A percentile compares a stretch with the other conserved stretches of the same genome.
phyloP scores from a whole-genome alignment of 2,329 filamentous ascomycete species.

The Trichoderma sp. region DNA sequence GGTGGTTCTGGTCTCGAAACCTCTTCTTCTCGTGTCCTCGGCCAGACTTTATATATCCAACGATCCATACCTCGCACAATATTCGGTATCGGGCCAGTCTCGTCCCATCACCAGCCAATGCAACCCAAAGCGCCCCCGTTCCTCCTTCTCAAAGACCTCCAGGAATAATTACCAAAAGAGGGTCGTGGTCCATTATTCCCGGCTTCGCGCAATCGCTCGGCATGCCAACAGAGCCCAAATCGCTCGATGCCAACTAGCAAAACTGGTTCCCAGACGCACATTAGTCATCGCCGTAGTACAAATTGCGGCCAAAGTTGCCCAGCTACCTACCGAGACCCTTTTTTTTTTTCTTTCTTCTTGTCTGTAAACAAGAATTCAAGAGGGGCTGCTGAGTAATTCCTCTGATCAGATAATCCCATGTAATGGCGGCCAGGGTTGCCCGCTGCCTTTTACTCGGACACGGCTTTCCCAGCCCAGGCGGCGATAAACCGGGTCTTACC shows the following conservation, averaged over 20 bases:
- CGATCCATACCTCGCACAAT: background rate
- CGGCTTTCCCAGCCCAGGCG: background rate
- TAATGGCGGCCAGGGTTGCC: conserved; percentile 1
- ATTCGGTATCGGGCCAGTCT: background rate
- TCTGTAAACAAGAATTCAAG: background rate
- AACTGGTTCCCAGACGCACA: background rate
- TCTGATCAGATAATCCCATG: background rate
- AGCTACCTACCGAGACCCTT: background rate
- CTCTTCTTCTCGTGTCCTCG: background rate
- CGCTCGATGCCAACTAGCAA: background rate
- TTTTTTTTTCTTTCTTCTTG: background rate
- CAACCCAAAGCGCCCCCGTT: background rate
- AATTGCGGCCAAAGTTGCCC: background rate
- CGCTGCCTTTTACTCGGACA: background rate
- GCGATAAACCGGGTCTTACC: background rate
- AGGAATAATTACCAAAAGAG: background rate
- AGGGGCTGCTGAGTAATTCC: conserved; percentile 1
- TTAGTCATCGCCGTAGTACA: background rate
- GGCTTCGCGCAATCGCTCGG: background rate
- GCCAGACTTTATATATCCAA: conserved; percentile 1
- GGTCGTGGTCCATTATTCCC: background rate
- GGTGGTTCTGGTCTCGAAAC: background rate
- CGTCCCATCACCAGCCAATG: no score
- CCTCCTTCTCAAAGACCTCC: background rate
- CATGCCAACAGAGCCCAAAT: background rate